Evolutionary conservation across 805 yeast genomes (phyloP).

Genomic region (Babjeviella inositovora): DNA sequence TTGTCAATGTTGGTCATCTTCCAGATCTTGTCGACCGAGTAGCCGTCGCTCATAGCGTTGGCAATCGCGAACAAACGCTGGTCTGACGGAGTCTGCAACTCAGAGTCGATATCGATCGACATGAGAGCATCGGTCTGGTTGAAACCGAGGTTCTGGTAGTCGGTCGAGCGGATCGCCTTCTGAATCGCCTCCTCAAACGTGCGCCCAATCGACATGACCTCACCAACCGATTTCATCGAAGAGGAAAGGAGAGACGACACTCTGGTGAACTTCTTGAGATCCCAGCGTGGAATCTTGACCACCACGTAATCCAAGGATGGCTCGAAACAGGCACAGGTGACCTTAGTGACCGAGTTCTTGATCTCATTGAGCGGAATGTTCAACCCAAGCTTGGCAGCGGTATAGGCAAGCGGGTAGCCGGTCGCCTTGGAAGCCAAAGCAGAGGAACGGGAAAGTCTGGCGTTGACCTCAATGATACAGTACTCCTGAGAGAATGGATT

Average conservation of each 20-base stretch:
- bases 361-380: conserved; percentile 86
- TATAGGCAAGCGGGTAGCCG: conserved; percentile 95
- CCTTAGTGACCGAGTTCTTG: conserved; percentile 83
- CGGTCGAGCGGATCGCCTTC: conserved; percentile 93
- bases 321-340: conserved; percentile 93
- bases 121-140: conserved; percentile 68
- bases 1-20: conserved; percentile 81
- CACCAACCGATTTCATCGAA: conserved; percentile 98
- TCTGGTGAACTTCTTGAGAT: conserved; percentile 85
- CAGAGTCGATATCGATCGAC: conserved; percentile 86
- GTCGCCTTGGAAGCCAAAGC: conserved; percentile 98
- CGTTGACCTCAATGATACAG: conserved; percentile 95
- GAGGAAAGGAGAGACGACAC: conserved; percentile 81
- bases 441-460: conserved; percentile 95
- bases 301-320: conserved; percentile 95
- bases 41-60: conserved; percentile 79
- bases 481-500: conserved; percentile 89
- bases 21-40: conserved; percentile 88
- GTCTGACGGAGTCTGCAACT: conserved; percentile 94
- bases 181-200: conserved; percentile 97
- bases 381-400: conserved; percentile 93
- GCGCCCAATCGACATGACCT: conserved; percentile 95
- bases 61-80: conserved; percentile 94
- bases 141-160: conserved; percentile 92
- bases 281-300: conserved; percentile 98